These are phyloP conservation scores for Tulasnella sp. DNA, from an alignment of 768 basidiomycete species.

Conservation along the genomic window DNA sequence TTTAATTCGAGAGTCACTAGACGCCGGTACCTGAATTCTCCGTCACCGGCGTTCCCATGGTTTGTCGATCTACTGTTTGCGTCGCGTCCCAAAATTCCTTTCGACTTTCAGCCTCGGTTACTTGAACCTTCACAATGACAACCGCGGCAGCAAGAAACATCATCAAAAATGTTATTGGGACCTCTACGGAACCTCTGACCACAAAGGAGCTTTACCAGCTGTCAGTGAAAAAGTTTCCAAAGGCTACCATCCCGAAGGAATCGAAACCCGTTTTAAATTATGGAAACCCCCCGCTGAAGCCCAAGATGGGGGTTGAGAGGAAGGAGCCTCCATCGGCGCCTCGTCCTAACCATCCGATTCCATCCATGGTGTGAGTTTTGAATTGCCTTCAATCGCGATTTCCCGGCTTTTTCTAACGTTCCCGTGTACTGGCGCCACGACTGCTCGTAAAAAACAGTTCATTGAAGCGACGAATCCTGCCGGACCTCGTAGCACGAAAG, in stretches of 20 bases:
- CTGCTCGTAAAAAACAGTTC: neutral
- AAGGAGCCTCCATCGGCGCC: neutral
- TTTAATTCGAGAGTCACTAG: neutral
- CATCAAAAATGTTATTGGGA: neutral
- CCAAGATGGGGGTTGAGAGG: neutral
- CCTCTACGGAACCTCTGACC: neutral
- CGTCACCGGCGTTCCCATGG: neutral
- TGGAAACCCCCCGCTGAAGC: neutral
- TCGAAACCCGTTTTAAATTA: neutral
- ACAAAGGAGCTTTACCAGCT: constrained; percentile 12
- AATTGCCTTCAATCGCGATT: neutral
- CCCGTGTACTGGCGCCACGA: neutral
- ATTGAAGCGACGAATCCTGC: constrained; percentile 9
- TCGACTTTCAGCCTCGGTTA: neutral
- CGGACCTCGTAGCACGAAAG: constrained; percentile 4
- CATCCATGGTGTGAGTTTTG: constrained; percentile 6
- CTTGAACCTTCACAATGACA: neutral
- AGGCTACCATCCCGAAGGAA: neutral
- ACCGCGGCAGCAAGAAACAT: constrained; percentile 1
- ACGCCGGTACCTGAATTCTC: neutral
- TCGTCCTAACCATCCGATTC: constrained; percentile 5
- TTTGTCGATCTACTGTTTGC: neutral
- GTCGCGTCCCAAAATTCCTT: neutral
- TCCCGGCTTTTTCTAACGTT: neutral
- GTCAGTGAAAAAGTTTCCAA: neutral